Percentiles rank a stretch among this genome's conserved stretches.
These are phyloP conservation scores for Chaetomidium leptoderma DNA, from an alignment of 495 filamentous ascomycete genomes.

Conservation along the genomic window DNA sequence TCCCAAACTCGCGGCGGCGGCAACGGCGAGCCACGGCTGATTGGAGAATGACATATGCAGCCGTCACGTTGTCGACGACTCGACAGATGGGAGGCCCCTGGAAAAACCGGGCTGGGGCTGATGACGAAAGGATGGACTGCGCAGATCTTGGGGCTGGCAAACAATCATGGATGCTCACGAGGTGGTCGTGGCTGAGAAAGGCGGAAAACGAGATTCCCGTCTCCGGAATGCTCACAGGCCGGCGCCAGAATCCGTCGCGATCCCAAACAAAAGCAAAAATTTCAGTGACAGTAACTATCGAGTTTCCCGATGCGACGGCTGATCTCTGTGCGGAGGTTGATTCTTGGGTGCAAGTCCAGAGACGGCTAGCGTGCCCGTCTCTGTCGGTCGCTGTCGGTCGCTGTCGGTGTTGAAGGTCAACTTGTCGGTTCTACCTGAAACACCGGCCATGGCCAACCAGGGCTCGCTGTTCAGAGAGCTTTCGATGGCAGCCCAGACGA, in stretches of 20 bases:
- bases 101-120: constrained; percentile 1
- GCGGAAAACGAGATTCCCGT: constrained; percentile 6
- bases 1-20: constrained; percentile 3
- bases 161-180: not conserved
- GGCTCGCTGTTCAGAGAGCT: constrained; percentile 6
- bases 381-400: not conserved
- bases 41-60: constrained; percentile 3
- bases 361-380: not conserved
- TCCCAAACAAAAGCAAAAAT: not conserved
- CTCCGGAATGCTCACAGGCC: not conserved
- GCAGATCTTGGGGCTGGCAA: not conserved
- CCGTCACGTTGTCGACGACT: not conserved
- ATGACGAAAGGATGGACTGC: constrained; percentile 9
- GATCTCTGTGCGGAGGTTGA: not conserved
- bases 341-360: not conserved
- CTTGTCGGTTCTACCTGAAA: constrained; percentile 29
- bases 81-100: not conserved
- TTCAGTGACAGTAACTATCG: no score
- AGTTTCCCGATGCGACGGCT: not conserved
- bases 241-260: not conserved
- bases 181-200: constrained; percentile 5
- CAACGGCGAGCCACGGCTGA: constrained; percentile 5
- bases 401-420: constrained; percentile 1
- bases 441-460: constrained; percentile 27
- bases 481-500: constrained; percentile 16